A percentile compares a stretch with the other conserved stretches of the same genome.
phyloP scores from a whole-genome alignment of 2,329 filamentous ascomycete genomes.

The Ophiocordyceps unilateralis region DNA sequence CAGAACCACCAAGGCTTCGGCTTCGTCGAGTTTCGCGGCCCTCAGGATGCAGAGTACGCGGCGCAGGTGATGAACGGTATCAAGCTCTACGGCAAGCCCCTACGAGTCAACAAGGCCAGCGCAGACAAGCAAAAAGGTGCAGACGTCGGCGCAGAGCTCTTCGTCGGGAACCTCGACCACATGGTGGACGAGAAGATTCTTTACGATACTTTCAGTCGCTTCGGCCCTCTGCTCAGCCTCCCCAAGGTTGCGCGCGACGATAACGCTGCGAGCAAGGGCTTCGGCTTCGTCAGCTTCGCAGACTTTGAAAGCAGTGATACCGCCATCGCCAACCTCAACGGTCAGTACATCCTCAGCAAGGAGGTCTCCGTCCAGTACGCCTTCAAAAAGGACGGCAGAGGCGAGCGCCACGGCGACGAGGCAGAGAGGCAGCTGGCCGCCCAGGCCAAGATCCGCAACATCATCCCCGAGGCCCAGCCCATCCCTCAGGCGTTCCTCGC shows the following conservation, averaged over 20 bases:
- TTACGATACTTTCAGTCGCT: slow-evolving; percentile 85
- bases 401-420: slow-evolving; percentile 85
- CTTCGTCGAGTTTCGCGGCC: slow-evolving; percentile 94
- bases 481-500: slow-evolving; percentile 55
- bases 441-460: slow-evolving; percentile 87
- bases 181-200: slow-evolving; percentile 93
- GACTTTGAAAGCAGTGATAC: slow-evolving; percentile 89
- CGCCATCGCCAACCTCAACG: slow-evolving; percentile 82
- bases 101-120: slow-evolving; percentile 83
- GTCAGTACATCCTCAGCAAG: slow-evolving; percentile 93
- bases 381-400: slow-evolving; percentile 98
- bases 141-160: slow-evolving; percentile 91
- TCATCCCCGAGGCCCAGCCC: slow-evolving; percentile 63
- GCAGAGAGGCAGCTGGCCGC: slow-evolving; percentile 83
- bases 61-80: slow-evolving; percentile 94
- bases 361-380: slow-evolving; percentile 94
- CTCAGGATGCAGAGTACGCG: slow-evolving; percentile 92
- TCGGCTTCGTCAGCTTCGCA: slow-evolving; percentile 86
- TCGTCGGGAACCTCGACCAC: slow-evolving; percentile 85
- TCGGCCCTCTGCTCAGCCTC: slow-evolving; percentile 66
- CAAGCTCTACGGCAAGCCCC: slow-evolving; percentile 79
- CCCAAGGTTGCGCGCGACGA: slow-evolving; percentile 92
- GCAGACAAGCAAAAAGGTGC: slow-evolving; percentile 90
- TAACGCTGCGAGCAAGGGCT: slow-evolving; percentile 76
- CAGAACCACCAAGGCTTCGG: slow-evolving; percentile 95